Base-by-base conservation (phyloP, 2,329 filamentous ascomycete species). In the Fusarium coffeatum region DNA sequence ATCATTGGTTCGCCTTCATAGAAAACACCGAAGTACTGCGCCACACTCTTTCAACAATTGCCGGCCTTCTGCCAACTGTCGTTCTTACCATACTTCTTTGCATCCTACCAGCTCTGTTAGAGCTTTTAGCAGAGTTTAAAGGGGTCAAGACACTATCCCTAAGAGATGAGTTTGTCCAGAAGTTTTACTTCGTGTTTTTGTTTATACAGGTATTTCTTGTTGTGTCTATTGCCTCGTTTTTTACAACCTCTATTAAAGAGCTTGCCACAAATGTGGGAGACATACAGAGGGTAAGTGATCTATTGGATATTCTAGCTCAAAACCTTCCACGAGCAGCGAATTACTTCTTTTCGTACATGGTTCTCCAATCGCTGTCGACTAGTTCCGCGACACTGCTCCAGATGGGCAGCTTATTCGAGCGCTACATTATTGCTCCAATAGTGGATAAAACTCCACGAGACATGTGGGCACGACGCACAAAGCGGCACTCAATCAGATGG, bases 331-430 rank as follows among this genome's bases (percentile, higher is more conserved):
- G 90, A 73, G 91, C 94, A 0, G 92, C 93, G 73, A 97, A 98
- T 78, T 98, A 98, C 80, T 99, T 98, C 85, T 98, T 98, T 84
- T 95, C 93, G 4, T 98, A 98, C 86, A 94, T 99, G 89, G 91
- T 98, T 77, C 89, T 98, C n/a, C 95, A 98, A 78, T 93, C 94
- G 4, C 85, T 98, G 72, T 94, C 93, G 74, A 93, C 93, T 72
- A 97, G 94, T 79, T 95, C 94, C 6, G 94, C 93, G 80, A 95
- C 93, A 2, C 84, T 98, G 20, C 83, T 98, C 15, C 95, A 98
- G 77, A 87, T 97, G 43, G 89, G 88, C 27, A 88, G 89, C 9
- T 86, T 99, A 13, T 78, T 94, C 53, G 85, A 90, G 68, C 97
- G 94, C 90, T 97, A 93, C 74, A 78, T 98, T 42, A 79, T 97